Base-by-base conservation (phyloP, 176 grass and related monocot species). In the Dendrocalamus sinicus region DNA sequence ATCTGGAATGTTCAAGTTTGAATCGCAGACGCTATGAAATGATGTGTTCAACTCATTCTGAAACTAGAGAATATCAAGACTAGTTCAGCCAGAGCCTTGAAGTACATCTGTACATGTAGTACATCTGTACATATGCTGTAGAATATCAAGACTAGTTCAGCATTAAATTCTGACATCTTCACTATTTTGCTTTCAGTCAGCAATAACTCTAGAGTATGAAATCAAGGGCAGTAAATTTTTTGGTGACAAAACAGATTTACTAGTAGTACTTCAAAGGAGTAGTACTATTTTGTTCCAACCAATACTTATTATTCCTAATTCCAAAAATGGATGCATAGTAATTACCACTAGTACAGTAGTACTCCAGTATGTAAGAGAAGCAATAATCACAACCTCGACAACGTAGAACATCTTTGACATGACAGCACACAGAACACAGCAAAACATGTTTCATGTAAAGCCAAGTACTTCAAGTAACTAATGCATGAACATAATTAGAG, bases 121-220 rank as follows among this genome's bases (percentile, higher is more conserved):
- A 7, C 50, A 51, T 41, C 72, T 74, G 46, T 45, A 40, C 60
- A 54, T 26, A 6, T 40, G 67, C 60, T 67, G 8, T 37, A 83
- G 41, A 66, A 30, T 53, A 75, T 12, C 9, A 64, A 83, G 12
- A 65, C 19, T 64, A 67, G 73, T 72, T 66, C 83, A 28, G 50
- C 20, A 73, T 35, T 67, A 23, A 19, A 74, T 71, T 7, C 19
- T 22, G 28, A 65, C 52, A 84, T 30, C 7, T 58, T 7, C 58
- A 67, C 75, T 80, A 9, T 67, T 83, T n/a, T 80, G 19, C 22
- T 81, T 79, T 50, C 43, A 40, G 15, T 67, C 54, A 83, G 47
- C 24, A 77, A 12, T 41, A 9, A 78, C 58, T 67, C 26, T 67
- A 14, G 48, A 53, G 39, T 83, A 58, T 59, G 35, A 78, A 43